phyloP scores from a whole-genome alignment of 331 rosid genomes.

The Dryas integrifolia region DNA sequence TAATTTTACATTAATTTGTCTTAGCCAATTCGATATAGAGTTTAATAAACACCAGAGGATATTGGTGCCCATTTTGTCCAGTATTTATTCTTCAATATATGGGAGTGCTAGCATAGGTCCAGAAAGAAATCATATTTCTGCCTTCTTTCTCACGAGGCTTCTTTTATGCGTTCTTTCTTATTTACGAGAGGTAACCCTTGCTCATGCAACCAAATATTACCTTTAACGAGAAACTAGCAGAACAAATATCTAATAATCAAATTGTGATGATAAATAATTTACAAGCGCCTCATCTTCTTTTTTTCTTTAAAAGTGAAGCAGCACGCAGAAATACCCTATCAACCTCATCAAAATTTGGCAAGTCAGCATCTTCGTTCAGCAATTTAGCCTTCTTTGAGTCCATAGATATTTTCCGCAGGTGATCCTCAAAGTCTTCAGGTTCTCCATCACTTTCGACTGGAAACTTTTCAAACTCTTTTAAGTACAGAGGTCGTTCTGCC shows the following conservation, averaged over 20 bases:
- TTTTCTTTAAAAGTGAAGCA: constrained; percentile 67
- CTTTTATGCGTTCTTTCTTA: not conserved
- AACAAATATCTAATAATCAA: constrained; percentile 1
- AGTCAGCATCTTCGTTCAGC: constrained; percentile 32
- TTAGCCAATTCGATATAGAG: not conserved
- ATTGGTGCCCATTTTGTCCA: not conserved
- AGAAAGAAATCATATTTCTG: not conserved
- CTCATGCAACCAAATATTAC: not conserved
- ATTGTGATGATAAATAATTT: constrained; percentile 8
- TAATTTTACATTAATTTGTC: not conserved
- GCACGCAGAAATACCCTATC: constrained; percentile 72
- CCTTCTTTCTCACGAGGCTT: not conserved
- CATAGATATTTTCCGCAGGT: constrained; percentile 58
- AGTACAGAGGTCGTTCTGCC: constrained; percentile 59
- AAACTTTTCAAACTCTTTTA: constrained; percentile 71
- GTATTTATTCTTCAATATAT: not conserved
- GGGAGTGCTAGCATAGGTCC: not conserved
- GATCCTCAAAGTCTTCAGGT: constrained; percentile 63
- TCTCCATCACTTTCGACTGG: constrained; percentile 42
- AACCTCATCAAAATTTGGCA: constrained; percentile 66
- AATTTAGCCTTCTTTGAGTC: constrained; percentile 41
- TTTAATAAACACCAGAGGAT: constrained; percentile 2
- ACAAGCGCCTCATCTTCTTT: constrained; percentile 35
- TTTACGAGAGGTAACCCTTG: too few species aligned
- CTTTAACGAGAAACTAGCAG: not conserved